Percentiles rank a stretch among this genome's conserved stretches.
phyloP scores from a whole-genome alignment of 345 rosid genomes.

The Gossypium mustelinum region DNA sequence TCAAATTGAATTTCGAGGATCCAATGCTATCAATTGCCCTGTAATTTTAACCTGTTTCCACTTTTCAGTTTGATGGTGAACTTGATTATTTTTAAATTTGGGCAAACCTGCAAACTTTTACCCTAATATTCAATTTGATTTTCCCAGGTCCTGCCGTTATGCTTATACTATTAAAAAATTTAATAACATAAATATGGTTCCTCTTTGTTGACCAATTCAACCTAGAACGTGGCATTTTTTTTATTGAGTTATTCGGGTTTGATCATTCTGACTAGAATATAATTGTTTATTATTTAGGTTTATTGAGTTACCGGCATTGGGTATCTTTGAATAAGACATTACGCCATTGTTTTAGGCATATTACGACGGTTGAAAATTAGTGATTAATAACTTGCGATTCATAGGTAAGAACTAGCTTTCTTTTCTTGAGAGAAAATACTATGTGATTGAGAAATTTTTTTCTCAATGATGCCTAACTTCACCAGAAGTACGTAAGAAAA shows the following conservation, averaged over 20 bases:
- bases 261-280: not conserved
- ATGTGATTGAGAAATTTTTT: not conserved
- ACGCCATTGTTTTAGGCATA: not conserved
- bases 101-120: not conserved
- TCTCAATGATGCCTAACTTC: not conserved
- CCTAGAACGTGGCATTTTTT: not conserved
- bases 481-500: not conserved
- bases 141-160: not conserved
- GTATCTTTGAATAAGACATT: not conserved
- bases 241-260: not conserved
- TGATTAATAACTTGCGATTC: not conserved
- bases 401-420: not conserved
- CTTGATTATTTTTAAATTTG: not conserved
- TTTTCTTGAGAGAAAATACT: not conserved
- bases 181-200: not conserved
- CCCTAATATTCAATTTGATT: not conserved
- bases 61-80: not conserved
- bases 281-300: not conserved
- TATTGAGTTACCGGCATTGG: not conserved
- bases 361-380: not conserved
- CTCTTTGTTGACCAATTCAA: not conserved
- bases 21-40: not conserved
- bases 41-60: not conserved
- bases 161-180: not conserved
- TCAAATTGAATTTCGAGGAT: not conserved